Conservation (phyloP, 2,329 filamentous ascomycete genomes). For the Cytospora mali region DNA sequence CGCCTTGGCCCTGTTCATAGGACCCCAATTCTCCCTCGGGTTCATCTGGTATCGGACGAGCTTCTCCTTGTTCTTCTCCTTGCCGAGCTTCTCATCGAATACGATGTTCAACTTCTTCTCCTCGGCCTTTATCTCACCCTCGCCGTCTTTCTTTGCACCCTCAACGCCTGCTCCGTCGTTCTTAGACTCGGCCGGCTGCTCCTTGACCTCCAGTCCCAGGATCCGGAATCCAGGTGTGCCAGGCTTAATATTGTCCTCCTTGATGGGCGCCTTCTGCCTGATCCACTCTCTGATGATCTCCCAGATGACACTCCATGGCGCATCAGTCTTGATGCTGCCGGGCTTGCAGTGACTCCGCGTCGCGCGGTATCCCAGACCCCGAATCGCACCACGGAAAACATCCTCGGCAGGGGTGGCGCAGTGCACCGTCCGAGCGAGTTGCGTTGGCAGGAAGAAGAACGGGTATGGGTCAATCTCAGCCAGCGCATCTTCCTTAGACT, state of each 20-base stretch:
- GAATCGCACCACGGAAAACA: constrained; percentile 77
- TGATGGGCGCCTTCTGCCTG: constrained; percentile 77
- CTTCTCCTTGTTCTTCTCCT: constrained; percentile 65
- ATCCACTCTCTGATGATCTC: constrained; percentile 93
- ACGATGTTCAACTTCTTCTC: constrained; percentile 46
- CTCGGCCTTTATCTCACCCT: constrained; percentile 32
- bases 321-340: constrained; percentile 91
- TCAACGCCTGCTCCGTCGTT: constrained; percentile 32
- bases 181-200: constrained; percentile 41
- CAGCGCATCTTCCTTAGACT: constrained; percentile 51
- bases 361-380: constrained; percentile 77
- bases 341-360: constrained; percentile 87
- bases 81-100: constrained; percentile 82
- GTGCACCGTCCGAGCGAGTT: constrained; percentile 75
- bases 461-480: constrained; percentile 72
- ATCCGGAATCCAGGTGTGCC: constrained; percentile 74
- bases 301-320: constrained; percentile 88
- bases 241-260: constrained; percentile 68
- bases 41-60: constrained; percentile 89
- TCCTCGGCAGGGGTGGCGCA: constrained; percentile 79
- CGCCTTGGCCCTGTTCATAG: constrained; percentile 64
- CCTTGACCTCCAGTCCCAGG: constrained; percentile 49
- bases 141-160: constrained; percentile 29
- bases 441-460: constrained; percentile 82
- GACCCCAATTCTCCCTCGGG: constrained; percentile 91